These are phyloP conservation scores for Phoma sp. DNA, from an alignment of 2,329 filamentous ascomycete genomes.

Conservation along the genomic window DNA sequence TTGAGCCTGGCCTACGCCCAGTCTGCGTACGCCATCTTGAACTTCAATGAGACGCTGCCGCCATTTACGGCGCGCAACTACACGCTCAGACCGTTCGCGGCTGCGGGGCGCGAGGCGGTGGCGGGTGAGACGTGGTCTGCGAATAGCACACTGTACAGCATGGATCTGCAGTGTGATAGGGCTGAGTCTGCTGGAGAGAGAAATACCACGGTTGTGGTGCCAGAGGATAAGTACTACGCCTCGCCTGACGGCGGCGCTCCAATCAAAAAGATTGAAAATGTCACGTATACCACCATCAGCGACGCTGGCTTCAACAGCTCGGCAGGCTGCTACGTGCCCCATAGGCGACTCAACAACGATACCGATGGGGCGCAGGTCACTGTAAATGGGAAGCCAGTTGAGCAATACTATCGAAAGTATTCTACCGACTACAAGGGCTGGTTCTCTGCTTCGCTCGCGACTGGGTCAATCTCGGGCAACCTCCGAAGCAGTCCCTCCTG, in stretches of 20 bases:
- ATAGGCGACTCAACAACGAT: not conserved
- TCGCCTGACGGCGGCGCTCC: conserved; percentile 17
- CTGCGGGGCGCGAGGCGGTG: conserved; percentile 2
- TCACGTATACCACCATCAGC: not conserved
- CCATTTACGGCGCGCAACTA: conserved; percentile 52
- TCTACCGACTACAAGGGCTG: not conserved
- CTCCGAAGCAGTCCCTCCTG: conserved; percentile 46
- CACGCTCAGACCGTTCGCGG: conserved; percentile 51
- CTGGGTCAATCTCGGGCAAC: not conserved
- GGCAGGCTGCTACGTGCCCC: not conserved
- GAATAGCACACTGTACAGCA: conserved; percentile 33
- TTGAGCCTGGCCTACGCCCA: conserved; percentile 52
- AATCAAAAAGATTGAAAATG: not conserved
- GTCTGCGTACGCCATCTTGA: conserved; percentile 53
- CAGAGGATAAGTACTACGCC: conserved; percentile 21
- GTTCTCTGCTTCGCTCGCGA: not conserved
- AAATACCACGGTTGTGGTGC: not conserved
- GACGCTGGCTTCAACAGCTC: conserved; percentile 5
- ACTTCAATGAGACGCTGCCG: conserved; percentile 55
- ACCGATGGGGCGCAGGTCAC: not conserved
- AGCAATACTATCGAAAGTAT: not conserved
- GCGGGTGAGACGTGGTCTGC: conserved; percentile 31
- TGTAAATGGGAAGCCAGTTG: not conserved
- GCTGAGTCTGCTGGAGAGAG: conserved; percentile 2
- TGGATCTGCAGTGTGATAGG: conserved; percentile 40